These are phyloP conservation scores for Erodium texanum DNA, from an alignment of 441 rosid species.

Conservation along the genomic window DNA sequence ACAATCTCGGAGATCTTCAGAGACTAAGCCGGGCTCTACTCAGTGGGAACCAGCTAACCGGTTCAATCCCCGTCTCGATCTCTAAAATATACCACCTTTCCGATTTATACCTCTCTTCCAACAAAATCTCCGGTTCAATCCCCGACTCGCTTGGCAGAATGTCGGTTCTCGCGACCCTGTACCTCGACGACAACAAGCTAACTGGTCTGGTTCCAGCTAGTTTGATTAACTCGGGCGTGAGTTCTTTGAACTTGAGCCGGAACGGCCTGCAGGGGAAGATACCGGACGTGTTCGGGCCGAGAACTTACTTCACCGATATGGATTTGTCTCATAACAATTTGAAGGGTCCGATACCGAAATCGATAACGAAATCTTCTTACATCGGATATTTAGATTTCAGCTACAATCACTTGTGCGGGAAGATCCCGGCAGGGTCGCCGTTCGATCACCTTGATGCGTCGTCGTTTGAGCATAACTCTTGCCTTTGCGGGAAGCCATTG, in stretches of 20 bases:
- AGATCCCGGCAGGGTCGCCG: slow-evolving; percentile 61
- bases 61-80: slow-evolving; percentile 48
- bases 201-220: slow-evolving; percentile 47
- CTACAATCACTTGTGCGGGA: slow-evolving; percentile 73
- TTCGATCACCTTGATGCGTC: slow-evolving; percentile 76
- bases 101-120: slow-evolving; percentile 67
- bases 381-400: slow-evolving; percentile 81
- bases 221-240: slow-evolving; percentile 49
- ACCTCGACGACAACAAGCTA: slow-evolving; percentile 58
- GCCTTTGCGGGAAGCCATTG: slow-evolving; percentile 74
- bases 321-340: slow-evolving; percentile 62
- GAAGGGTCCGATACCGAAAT: slow-evolving; percentile 50
- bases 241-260: slow-evolving; percentile 57
- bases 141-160: slow-evolving; percentile 63
- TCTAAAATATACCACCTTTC: slow-evolving; percentile 65
- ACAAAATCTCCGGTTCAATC: slow-evolving; percentile 48
- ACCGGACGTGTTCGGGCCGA: slow-evolving; percentile 58
- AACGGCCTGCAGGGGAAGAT: slow-evolving; percentile 45
- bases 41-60: slow-evolving; percentile 51
- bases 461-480: slow-evolving; percentile 57
- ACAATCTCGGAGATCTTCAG: slow-evolving; percentile 41
- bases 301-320: slow-evolving; percentile 62
- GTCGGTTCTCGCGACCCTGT: slow-evolving; percentile 67
- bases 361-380: slow-evolving; percentile 44
- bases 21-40: slow-evolving; percentile 79